Evolutionary conservation across 2,329 filamentous ascomycete species (phyloP).

Genomic region (Trichoderma asperellum): DNA sequence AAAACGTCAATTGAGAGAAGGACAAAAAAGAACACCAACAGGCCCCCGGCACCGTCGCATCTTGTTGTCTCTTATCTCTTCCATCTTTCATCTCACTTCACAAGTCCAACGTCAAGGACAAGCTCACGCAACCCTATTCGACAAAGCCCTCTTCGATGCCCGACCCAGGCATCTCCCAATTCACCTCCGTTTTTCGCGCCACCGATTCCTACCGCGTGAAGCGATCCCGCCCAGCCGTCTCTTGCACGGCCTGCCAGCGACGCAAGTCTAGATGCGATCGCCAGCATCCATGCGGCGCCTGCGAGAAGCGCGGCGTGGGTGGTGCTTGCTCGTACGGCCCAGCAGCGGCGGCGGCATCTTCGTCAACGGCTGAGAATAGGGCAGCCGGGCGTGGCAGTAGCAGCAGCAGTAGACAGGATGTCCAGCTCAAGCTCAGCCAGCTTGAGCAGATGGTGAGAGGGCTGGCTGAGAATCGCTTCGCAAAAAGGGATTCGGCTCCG

Average conservation of each 20-base stretch:
- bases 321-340: slow-evolving; percentile 41
- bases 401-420: slow-evolving; percentile 38
- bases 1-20: neutral
- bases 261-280: slow-evolving; percentile 52
- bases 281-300: slow-evolving; percentile 47
- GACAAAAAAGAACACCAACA: neutral
- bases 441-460: slow-evolving; percentile 49
- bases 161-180: slow-evolving; percentile 37
- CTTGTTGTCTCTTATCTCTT: neutral
- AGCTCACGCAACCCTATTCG: neutral
- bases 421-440: slow-evolving; percentile 46
- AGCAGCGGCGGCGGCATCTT: neutral
- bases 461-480: slow-evolving; percentile 35
- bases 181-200: slow-evolving; percentile 41
- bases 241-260: slow-evolving; percentile 47
- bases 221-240: slow-evolving; percentile 48
- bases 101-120: neutral
- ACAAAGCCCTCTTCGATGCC: slow-evolving; percentile 32
- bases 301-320: slow-evolving; percentile 45
- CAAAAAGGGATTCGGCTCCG: neutral
- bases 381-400: neutral
- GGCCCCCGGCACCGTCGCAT: neutral
- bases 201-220: slow-evolving; percentile 41
- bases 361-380: slow-evolving; percentile 28
- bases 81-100: neutral